Base-by-base conservation (phyloP, 2,329 filamentous ascomycete genomes). In the Sphaerulina vaccinii region DNA sequence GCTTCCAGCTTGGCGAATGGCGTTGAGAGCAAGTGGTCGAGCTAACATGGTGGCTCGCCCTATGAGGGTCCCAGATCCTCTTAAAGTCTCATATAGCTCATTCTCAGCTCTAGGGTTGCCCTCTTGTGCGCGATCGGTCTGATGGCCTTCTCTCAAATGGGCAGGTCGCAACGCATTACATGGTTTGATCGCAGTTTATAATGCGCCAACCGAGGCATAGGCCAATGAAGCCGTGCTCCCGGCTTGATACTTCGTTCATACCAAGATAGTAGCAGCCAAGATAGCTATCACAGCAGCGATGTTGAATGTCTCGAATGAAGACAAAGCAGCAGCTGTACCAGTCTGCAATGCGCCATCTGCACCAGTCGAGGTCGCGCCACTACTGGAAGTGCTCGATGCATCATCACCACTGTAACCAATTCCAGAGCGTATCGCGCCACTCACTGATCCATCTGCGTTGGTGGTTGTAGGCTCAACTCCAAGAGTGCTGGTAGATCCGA, bases 291-390 rank as follows among this genome's bases (percentile, higher is more conserved):
- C 45, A 8, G 39, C 39, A 35, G 37, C 38, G 18, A 49, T 11
- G 27, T 53, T 49, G 9, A 49, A 22, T 8, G 24, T 39, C 32
- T 53, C 51, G 16, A 53, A 49, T 0, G 45, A 46, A 16, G 24
- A 18, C 22, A 45, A 15, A 22, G 13, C 9, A n/a, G 32, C 8
- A 1, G 43, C 43, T 2, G 22, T 23, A 15, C 45, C 35, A 11
- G 36, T 48, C 36, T 18, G 15, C 22, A 36, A 27, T 10, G 45
- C 33, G 27, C 36, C 8, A 9, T 9, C 45, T 13, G 35, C 22
- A 7, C 45, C 24, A 48, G 45, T 29, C 22, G 22, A 9, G 15
- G 35, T 48, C 13, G 42, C 15, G 5, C 22, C 11, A n/a, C 18
- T 13, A 27, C 47, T 39, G 16, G 16, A 21, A 10, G 37, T 39